Percentiles rank a stretch among this genome's conserved stretches.
These are phyloP conservation scores for Boechera retrofracta DNA, from an alignment of 345 rosid species.

Conservation along the genomic window DNA sequence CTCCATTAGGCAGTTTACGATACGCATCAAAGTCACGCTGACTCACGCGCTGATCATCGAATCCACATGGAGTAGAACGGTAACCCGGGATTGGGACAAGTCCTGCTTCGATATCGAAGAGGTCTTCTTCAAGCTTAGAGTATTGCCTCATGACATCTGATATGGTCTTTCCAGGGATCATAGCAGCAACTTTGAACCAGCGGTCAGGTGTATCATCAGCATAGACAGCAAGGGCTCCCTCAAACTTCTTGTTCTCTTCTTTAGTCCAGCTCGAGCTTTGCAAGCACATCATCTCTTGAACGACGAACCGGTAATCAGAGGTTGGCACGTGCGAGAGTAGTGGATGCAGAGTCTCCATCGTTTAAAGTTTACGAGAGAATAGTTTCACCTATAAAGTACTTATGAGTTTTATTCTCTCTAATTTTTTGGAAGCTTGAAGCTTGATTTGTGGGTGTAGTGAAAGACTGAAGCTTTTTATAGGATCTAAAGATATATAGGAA, in stretches of 20 bases:
- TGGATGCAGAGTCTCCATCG: slow-evolving; percentile 58
- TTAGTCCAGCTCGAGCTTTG: slow-evolving; percentile 65
- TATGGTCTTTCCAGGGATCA: slow-evolving; percentile 94
- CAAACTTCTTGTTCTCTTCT: slow-evolving; percentile 96
- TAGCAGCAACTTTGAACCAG: slow-evolving; percentile 78
- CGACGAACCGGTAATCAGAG: slow-evolving; percentile 64
- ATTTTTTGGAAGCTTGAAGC: slow-evolving; percentile 18
- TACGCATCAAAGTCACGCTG: slow-evolving; percentile 45
- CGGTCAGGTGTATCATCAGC: slow-evolving; percentile 94
- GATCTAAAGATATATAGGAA: slow-evolving; percentile 32
- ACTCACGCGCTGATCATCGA: slow-evolving; percentile 53
- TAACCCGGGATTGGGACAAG: slow-evolving; percentile 85
- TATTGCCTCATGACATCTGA: slow-evolving; percentile 92
- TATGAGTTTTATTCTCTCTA: neutral
- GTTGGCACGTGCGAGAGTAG: slow-evolving; percentile 69
- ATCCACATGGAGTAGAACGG: slow-evolving; percentile 62
- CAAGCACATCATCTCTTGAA: slow-evolving; percentile 46
- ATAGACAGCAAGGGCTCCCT: slow-evolving; percentile 76
- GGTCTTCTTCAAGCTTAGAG: slow-evolving; percentile 88
- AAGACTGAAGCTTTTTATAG: slow-evolving; percentile 31
- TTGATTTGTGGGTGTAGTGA: slow-evolving; percentile 21
- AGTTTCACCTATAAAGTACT: slow-evolving; percentile 8
- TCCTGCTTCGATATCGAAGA: slow-evolving; percentile 95
- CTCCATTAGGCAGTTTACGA: slow-evolving; percentile 42
- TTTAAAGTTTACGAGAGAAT: slow-evolving; percentile 11